These are phyloP conservation scores for Neotropicomus parvogracilis DNA, from an alignment of 1,284 basidiomycete species.

Conservation along the genomic window DNA sequence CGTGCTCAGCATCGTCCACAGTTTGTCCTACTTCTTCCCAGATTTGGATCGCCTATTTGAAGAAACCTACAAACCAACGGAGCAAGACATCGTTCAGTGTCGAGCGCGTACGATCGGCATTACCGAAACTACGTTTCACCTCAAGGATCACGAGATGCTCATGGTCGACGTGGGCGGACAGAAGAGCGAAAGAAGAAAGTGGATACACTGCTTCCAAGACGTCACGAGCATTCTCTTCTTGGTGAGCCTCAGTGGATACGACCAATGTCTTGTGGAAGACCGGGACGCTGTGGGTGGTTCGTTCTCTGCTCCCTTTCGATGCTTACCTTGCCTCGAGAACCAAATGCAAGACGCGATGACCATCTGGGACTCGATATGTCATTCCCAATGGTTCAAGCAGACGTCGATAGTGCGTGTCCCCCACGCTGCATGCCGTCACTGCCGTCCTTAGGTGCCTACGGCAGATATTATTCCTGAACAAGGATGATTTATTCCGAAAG, in stretches of 20 bases:
- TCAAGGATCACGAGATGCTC: slow-evolving; percentile 71
- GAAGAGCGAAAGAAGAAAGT: slow-evolving; percentile 85
- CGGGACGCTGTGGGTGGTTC: slow-evolving; percentile 69
- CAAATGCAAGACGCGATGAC: slow-evolving; percentile 97
- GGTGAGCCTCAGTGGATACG: slow-evolving; percentile 85
- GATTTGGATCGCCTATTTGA: slow-evolving; percentile 79
- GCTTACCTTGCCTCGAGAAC: slow-evolving; percentile 51
- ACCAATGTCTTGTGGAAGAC: slow-evolving; percentile 92
- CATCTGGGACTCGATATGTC: slow-evolving; percentile 92
- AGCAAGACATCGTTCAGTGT: slow-evolving; percentile 84
- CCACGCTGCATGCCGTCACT: neutral
- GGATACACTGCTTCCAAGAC: slow-evolving; percentile 85
- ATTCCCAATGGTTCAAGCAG: slow-evolving; percentile 89
- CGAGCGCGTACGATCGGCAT: slow-evolving; percentile 90
- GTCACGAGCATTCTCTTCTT: slow-evolving; percentile 86
- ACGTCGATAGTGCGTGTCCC: slow-evolving; percentile 72
- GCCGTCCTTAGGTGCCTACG: slow-evolving; percentile 10
- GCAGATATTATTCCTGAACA: slow-evolving; percentile 89
- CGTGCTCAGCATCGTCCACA: slow-evolving; percentile 27
- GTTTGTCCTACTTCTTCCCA: slow-evolving; percentile 71
- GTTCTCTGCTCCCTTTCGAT: neutral
- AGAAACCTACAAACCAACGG: slow-evolving; percentile 65
- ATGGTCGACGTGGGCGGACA: slow-evolving; percentile 93
- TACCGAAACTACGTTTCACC: slow-evolving; percentile 85
- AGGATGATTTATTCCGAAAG: slow-evolving; percentile 83